phyloP scores from a whole-genome alignment of 148 eudicot species.

The Euryodendron excelsum region DNA sequence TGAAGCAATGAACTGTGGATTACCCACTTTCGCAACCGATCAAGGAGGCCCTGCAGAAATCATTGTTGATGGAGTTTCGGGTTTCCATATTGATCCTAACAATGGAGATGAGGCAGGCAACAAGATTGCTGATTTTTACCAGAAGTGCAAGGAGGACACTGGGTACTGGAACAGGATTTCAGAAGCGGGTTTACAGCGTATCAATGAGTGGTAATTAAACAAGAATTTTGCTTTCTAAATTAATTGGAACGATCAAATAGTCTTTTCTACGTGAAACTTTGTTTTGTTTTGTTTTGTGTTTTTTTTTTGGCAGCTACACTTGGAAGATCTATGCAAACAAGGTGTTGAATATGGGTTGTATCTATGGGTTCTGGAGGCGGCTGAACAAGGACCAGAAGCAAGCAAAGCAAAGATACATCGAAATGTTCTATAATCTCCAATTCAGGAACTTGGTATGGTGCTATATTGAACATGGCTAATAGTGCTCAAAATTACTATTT shows the following conservation, averaged over 20 bases:
- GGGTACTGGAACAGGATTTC: slow-evolving; percentile 68
- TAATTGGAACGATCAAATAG: no score
- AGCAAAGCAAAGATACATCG: slow-evolving; percentile 84
- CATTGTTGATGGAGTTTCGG: slow-evolving; percentile 81
- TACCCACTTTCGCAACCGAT: slow-evolving; percentile 90
- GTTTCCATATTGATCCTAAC: slow-evolving; percentile 75
- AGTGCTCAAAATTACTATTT: background rate
- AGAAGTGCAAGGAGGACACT: slow-evolving; percentile 62
- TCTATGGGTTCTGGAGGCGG: slow-evolving; percentile 75
- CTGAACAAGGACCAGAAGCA: slow-evolving; percentile 66
- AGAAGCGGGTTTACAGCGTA: slow-evolving; percentile 59
- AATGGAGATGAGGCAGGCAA: slow-evolving; percentile 79
- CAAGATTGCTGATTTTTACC: slow-evolving; percentile 81
- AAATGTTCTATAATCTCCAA: slow-evolving; percentile 81
- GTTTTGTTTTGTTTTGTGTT: background rate
- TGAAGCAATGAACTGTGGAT: slow-evolving; percentile 96
- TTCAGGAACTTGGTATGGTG: slow-evolving; percentile 63
- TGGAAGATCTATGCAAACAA: slow-evolving; percentile 98
- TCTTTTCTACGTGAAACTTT: background rate
- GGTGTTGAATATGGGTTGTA: slow-evolving; percentile 80
- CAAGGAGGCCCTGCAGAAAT: slow-evolving; percentile 98
- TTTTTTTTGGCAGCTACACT: slow-evolving; percentile 63
- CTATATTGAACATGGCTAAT: background rate
- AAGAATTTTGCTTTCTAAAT: background rate
- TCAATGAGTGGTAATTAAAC: slow-evolving; percentile 69